A percentile compares a stretch with the other conserved stretches of the same genome.
These are phyloP conservation scores for Pleurotus pulmonarius DNA, from an alignment of 768 basidiomycete genomes.

Conservation along the genomic window DNA sequence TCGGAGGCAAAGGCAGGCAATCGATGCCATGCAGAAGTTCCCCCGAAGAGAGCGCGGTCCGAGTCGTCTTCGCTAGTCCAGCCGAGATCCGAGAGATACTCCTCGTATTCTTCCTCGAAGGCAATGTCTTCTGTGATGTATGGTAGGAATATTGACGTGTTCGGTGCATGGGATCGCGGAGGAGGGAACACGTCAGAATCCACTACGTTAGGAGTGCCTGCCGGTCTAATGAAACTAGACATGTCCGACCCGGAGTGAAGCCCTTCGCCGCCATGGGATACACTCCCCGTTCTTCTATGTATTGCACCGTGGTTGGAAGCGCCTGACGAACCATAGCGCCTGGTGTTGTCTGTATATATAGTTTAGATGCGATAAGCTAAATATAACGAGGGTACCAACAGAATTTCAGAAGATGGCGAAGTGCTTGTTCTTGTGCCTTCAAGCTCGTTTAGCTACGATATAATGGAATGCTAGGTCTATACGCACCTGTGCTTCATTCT, in stretches of 20 bases:
- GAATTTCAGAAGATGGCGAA: slow-evolving; percentile 92
- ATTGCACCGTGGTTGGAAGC: slow-evolving; percentile 43
- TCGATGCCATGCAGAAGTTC: slow-evolving; percentile 74
- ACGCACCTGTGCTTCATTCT: slow-evolving; percentile 82
- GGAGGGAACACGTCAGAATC: slow-evolving; percentile 97
- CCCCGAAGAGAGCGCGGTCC: slow-evolving; percentile 37
- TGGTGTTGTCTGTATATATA: slow-evolving; percentile 70
- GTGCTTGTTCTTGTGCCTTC: slow-evolving; percentile 91
- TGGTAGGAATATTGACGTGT: slow-evolving; percentile 80
- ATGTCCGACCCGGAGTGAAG: slow-evolving; percentile 72
- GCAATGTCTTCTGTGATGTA: slow-evolving; percentile 93
- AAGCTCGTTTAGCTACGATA: slow-evolving; percentile 9
- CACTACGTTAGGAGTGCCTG: slow-evolving; percentile 71
- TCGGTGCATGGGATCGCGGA: slow-evolving; percentile 78
- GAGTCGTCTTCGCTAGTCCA: slow-evolving; percentile 57
- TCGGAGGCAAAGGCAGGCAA: slow-evolving; percentile 75
- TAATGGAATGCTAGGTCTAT: background rate
- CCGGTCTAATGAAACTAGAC: slow-evolving; percentile 66
- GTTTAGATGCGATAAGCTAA: slow-evolving; percentile 1
- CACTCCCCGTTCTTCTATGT: slow-evolving; percentile 80
- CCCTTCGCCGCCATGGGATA: slow-evolving; percentile 79
- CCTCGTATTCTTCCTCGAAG: slow-evolving; percentile 96
- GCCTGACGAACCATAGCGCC: slow-evolving; percentile 72
- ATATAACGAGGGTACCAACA: slow-evolving; percentile 48
- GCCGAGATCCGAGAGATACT: slow-evolving; percentile 86